Base-by-base conservation (phyloP, 495 filamentous ascomycete species). In the Aspergillus bridgeri region DNA sequence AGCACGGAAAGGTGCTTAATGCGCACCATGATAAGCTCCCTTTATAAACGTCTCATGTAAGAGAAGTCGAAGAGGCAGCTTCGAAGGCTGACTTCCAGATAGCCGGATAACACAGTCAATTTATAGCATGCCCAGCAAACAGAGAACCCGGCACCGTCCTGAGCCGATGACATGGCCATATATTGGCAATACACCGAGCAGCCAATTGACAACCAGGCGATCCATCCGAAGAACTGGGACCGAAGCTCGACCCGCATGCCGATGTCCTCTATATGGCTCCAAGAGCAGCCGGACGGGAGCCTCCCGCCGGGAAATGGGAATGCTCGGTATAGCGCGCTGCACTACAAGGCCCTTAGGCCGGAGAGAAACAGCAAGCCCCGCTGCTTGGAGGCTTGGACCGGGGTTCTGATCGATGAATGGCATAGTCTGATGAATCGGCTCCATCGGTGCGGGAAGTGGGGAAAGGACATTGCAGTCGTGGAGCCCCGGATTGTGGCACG, bases 1-100 rank as follows among this genome's bases (percentile, higher is more conserved):
- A 51, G 22, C 59, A 53, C 18, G 60, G 60, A 22, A 52, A 61
- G 56, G 15, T 56, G 48, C 11, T 27, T 23, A 27, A 59, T 20
- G 24, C 54, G 60, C 51, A 49, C 44, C 60, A 65, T 65, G 46
- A 48, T 9, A 2, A 15, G 6, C 33, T 2, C 5, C 17, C 33
- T 38, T 13, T 38, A 38, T 1, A 13, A 38, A 38, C 9, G 6
- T 15, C 33, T 38, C 33, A 2, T 11, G 22, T 3, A 29, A 18
- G 22, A 24, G 1, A 25, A 17, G 1, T 25, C 21, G 6, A 18
- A n/a, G 21, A 7, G 21, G 22, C 20, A 7, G 20, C 6, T 23
- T 15, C 6, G 15, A 50, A 24, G 48, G 2, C 20, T 5, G 17
- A n/a, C 17, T 21, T 6, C 20, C 8, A 11, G n/a, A n/a, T 50